These are phyloP conservation scores for Paradendryphiella salina DNA, from an alignment of 2,329 filamentous ascomycete species.

Conservation along the genomic window DNA sequence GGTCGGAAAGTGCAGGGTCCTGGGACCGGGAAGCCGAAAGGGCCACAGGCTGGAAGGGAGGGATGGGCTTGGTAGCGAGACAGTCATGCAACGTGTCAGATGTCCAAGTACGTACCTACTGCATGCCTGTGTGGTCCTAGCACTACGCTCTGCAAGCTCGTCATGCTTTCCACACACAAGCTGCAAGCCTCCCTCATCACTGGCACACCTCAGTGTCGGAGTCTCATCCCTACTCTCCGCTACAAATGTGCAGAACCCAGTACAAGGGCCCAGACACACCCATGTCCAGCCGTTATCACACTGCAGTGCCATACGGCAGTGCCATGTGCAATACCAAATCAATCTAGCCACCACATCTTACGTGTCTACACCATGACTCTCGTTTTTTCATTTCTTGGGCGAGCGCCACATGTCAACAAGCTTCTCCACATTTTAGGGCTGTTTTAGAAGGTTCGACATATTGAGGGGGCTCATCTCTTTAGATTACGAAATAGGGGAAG, in stretches of 20 bases:
- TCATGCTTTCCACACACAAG: constrained; percentile 8
- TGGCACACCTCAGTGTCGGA: constrained; percentile 23
- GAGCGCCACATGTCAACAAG: constrained; percentile 24
- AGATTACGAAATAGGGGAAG: constrained; percentile 26
- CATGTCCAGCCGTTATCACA: constrained; percentile 33
- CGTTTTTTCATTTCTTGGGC: constrained; percentile 10
- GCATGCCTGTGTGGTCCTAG: neutral
- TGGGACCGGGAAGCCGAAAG: constrained; percentile 5
- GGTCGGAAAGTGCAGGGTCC: neutral
- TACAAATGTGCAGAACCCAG: constrained; percentile 22
- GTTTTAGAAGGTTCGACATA: constrained; percentile 16
- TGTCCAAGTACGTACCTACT: constrained; percentile 8
- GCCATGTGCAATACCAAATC: constrained; percentile 27
- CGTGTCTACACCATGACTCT: constrained; percentile 20
- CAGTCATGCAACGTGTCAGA: constrained; percentile 6
- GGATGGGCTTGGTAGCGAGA: constrained; percentile 14
- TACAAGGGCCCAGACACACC: constrained; percentile 25
- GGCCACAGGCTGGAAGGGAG: neutral
- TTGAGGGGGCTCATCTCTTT: constrained; percentile 22
- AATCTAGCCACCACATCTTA: constrained; percentile 16
- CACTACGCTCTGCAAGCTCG: neutral
- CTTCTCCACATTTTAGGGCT: constrained; percentile 37
- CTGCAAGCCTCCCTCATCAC: constrained; percentile 16
- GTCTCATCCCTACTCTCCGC: constrained; percentile 34
- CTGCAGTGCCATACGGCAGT: constrained; percentile 31